Conservation (phyloP, 1,139 yeast genomes). For the Saccharomyces hybrid region DNA sequence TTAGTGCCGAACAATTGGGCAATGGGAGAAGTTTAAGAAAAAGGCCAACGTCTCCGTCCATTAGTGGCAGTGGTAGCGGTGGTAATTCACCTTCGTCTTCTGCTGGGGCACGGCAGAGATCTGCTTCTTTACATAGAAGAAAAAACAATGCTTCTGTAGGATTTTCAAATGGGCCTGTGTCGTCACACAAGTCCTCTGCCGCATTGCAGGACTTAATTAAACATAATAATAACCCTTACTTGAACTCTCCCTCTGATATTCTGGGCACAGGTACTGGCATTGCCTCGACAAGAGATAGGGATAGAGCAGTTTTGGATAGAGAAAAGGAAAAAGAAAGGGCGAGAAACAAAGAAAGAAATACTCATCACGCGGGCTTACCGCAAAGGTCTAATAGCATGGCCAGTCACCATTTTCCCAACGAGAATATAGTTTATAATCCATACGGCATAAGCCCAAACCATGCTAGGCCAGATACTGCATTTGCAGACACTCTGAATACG, state of each 20-base stretch:
- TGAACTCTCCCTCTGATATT: slow-evolving; percentile 1
- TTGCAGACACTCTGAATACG: slow-evolving; percentile 7
- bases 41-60: slow-evolving; percentile 1
- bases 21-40: slow-evolving; percentile 1
- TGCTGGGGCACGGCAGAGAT: background rate
- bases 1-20: background rate
- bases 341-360: slow-evolving; percentile 4
- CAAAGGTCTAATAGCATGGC: slow-evolving; percentile 11
- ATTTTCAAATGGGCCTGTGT: slow-evolving; percentile 3
- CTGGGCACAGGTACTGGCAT: slow-evolving; percentile 21
- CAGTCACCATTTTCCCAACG: slow-evolving; percentile 7
- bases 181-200: slow-evolving; percentile 4
- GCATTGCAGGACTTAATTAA: slow-evolving; percentile 4
- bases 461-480: slow-evolving; percentile 14
- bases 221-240: slow-evolving; percentile 4
- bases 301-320: slow-evolving; percentile 3
- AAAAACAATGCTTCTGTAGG: background rate
- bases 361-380: slow-evolving; percentile 9
- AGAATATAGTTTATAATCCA: slow-evolving; percentile 29
- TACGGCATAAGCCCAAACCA: slow-evolving; percentile 25
- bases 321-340: background rate
- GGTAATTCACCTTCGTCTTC: slow-evolving; percentile 1
- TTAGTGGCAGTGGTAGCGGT: background rate
- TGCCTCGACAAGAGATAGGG: slow-evolving; percentile 19
- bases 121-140: background rate